Evolutionary conservation across 345 rosid species (phyloP).

Genomic region (Rhodamnia rubescens): DNA sequence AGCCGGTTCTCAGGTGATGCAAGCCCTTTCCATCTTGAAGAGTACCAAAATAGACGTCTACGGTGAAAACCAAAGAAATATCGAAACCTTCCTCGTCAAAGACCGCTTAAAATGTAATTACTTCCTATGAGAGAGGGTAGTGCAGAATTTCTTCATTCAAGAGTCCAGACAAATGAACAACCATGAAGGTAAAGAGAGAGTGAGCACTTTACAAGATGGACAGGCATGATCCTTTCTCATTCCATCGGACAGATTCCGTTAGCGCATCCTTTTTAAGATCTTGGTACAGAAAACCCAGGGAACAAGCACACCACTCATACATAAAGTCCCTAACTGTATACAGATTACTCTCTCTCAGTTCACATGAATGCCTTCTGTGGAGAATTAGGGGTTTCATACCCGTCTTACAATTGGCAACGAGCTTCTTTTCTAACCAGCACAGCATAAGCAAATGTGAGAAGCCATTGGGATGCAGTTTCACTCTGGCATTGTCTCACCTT

Average conservation of each 20-base stretch:
- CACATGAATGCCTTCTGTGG: neutral
- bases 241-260: neutral
- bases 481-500: slow-evolving; percentile 22
- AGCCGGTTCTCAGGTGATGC: neutral
- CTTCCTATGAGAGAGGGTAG: neutral
- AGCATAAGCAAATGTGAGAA: neutral
- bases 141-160: neutral
- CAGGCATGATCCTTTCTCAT: neutral
- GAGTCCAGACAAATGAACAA: neutral
- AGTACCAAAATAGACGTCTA: neutral
- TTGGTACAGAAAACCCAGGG: neutral
- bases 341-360: neutral
- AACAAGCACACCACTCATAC: neutral
- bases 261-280: neutral
- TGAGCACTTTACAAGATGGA: neutral
- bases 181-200: neutral
- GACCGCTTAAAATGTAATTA: neutral
- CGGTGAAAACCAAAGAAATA: neutral
- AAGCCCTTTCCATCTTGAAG: neutral
- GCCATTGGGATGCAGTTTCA: neutral
- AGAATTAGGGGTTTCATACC: neutral
- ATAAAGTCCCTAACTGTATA: neutral
- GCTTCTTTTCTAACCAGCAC: neutral
- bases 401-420: neutral
- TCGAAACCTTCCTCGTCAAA: neutral